A percentile compares a stretch with the other conserved stretches of the same genome.
Conservation (phyloP, 257 asterid species). For the Lycium ferocissimum region DNA sequence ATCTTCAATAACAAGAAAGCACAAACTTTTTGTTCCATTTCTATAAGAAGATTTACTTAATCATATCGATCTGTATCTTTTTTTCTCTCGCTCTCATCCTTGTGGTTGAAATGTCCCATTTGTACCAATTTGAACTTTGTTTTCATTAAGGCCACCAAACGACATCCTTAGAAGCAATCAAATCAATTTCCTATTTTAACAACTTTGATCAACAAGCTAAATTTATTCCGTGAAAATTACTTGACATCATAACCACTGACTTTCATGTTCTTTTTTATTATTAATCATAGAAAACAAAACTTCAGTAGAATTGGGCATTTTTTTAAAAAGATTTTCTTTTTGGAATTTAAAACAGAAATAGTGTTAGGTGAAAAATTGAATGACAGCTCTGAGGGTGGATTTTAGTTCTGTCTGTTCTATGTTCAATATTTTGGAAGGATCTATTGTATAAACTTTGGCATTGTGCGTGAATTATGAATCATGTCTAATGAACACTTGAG, state of each 20-base stretch:
- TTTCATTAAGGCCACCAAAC: constrained; percentile 32
- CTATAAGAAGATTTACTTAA: not conserved
- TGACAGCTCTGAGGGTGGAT: constrained; percentile 23
- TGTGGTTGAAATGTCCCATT: constrained; percentile 31
- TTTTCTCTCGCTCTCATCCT: not conserved
- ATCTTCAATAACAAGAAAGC: no score
- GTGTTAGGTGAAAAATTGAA: constrained; percentile 19
- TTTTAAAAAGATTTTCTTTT: not conserved
- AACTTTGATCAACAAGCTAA: constrained; percentile 25
- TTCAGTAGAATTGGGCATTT: not conserved
- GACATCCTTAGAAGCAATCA: constrained; percentile 26
- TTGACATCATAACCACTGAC: constrained; percentile 27
- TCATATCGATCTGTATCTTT: not conserved
- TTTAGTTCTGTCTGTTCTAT: not conserved
- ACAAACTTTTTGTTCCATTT: no score
- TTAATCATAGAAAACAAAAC: not conserved
- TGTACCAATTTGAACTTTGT: constrained; percentile 25
- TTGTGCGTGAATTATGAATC: not conserved
- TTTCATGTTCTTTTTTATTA: not conserved
- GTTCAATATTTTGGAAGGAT: not conserved
- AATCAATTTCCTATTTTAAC: constrained; percentile 7
- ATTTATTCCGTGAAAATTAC: not conserved
- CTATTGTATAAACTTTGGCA: not conserved
- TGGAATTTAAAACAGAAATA: not conserved
- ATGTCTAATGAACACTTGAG: not conserved